A percentile compares a stretch with the other conserved stretches of the same genome.
These are phyloP conservation scores for Chalara sp. DNA, from an alignment of 2,329 filamentous ascomycete genomes.

Conservation along the genomic window DNA sequence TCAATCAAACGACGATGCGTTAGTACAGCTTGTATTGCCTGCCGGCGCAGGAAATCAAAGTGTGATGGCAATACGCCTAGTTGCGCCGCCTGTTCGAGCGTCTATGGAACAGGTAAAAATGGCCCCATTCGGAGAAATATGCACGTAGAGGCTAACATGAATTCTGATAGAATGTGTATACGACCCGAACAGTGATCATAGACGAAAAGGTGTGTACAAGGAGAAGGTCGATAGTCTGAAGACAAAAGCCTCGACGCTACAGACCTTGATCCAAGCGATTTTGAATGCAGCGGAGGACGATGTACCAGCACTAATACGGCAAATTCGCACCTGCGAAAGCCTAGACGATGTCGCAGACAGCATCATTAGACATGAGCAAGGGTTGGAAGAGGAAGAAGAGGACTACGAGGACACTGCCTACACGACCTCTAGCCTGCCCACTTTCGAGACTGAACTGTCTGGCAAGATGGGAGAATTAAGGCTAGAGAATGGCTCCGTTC, in stretches of 20 bases:
- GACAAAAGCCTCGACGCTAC: slow-evolving; percentile 78
- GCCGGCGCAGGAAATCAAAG: slow-evolving; percentile 73
- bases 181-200: slow-evolving; percentile 92
- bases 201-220: slow-evolving; percentile 93
- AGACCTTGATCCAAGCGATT: slow-evolving; percentile 89
- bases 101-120: slow-evolving; percentile 62
- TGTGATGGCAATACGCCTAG: slow-evolving; percentile 89
- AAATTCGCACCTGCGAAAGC: slow-evolving; percentile 78
- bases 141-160: slow-evolving; percentile 1
- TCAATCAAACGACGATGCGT: slow-evolving; percentile 64
- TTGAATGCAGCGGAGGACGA: slow-evolving; percentile 87
- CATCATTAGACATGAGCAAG: slow-evolving; percentile 25
- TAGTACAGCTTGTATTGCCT: slow-evolving; percentile 79
- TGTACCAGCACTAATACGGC: slow-evolving; percentile 71
- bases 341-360: slow-evolving; percentile 27
- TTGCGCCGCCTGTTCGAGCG: slow-evolving; percentile 92
- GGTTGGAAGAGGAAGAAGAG: slow-evolving; percentile 29
- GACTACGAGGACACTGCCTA: slow-evolving; percentile 36
- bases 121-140: background rate
- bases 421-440: slow-evolving; percentile 34
- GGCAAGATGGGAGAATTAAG: slow-evolving; percentile 90
- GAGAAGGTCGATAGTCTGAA: slow-evolving; percentile 87
- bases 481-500: slow-evolving; percentile 78
- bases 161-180: slow-evolving; percentile 65
- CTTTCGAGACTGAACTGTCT: slow-evolving; percentile 69